These are phyloP conservation scores for Eremomyces bilateralis DNA, from an alignment of 495 filamentous ascomycete species.

Conservation along the genomic window DNA sequence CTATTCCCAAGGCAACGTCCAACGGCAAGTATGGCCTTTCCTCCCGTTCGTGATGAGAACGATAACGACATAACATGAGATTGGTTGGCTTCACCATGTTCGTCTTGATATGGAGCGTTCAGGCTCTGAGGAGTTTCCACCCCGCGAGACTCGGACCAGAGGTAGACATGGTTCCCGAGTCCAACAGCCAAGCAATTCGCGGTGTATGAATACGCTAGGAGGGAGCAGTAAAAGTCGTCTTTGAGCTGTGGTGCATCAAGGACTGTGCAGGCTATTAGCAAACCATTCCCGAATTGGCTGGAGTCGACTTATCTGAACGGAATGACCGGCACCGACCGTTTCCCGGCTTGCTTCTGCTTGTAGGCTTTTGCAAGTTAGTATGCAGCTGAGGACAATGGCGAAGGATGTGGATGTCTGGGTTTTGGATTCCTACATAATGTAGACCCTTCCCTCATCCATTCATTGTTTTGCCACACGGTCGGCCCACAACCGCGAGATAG, in stretches of 20 bases:
- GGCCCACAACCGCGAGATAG: too few species aligned
- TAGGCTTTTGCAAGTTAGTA: conserved; percentile 1
- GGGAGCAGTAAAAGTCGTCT: conserved; percentile 91
- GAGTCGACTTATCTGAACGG: conserved; percentile 48
- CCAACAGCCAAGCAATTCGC: conserved; percentile 66
- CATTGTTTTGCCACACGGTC: too few species aligned
- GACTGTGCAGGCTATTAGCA: conserved; percentile 29
- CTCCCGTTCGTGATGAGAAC: conserved; percentile 64
- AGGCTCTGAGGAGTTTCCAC: conserved; percentile 25
- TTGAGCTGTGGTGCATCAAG: conserved; percentile 71
- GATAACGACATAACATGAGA: conserved; percentile 55
- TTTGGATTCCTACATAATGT: too few species aligned
- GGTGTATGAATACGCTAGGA: conserved; percentile 62
- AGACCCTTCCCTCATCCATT: too few species aligned
- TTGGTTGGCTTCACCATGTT: too few species aligned
- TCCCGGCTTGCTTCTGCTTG: conserved; percentile 6
- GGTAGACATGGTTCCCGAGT: conserved; percentile 58
- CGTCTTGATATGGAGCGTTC: conserved; percentile 10
- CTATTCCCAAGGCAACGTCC: conserved; percentile 52
- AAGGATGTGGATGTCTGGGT: too few species aligned
- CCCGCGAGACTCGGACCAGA: conserved; percentile 62
- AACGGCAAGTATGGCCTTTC: conserved; percentile 63
- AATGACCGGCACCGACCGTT: conserved; percentile 42
- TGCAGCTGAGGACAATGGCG: too few species aligned
- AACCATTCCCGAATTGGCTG: neutral